Base-by-base conservation (phyloP, 495 filamentous ascomycete species). In the Tuber melanosporum region DNA sequence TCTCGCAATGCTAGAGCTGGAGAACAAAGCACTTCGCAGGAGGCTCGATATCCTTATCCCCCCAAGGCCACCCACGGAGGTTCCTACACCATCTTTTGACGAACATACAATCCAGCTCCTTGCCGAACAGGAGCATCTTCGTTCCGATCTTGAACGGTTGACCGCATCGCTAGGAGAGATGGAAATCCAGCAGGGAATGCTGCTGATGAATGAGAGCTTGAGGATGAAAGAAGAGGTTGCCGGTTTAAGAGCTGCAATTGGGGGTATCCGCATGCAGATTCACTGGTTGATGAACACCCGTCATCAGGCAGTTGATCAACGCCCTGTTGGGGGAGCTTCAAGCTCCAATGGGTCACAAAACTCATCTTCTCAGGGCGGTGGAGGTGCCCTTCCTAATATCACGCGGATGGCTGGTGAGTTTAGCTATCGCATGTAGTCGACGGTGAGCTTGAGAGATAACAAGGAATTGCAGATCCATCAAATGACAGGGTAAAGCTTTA, bases 141-240 rank as follows among this genome's bases (percentile, higher is more conserved):
- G 91, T 1, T 87, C 90, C 41, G 91, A 92, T 79, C 87, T 92
- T 66, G 85, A 83, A 41, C 87, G 89, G 69, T 82, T 92, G 71
- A 88, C 87, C 0, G 87, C 87, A 39, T 72, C 49, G 14, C 20
- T 83, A 19, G 74, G 70, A 7, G 90, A 92, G 39, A 86, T 91
- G 70, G 91, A 93, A 77, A 89, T 88, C 17, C 87, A 89, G 39
- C 88, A 89, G 43, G 90, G 87, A 82, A 90, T 92, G 90, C 86
- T 90, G 74, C 86, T 90, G 72, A 88, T 92, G 86, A 92, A 90
- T 81, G 91, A 92, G 83, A 89, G 86, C 57, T 85, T 92, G 44
- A 88, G 90, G 10, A 86, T 88, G 71, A 90, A 91, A 75, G 91
- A 92, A 79, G 90, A 92, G 75, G 87, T 92, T 84, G 87, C 89